Percentiles rank a stretch among this genome's conserved stretches.
Conservation (phyloP, 2,329 filamentous ascomycete genomes). For the Fusarium xylarioides region DNA sequence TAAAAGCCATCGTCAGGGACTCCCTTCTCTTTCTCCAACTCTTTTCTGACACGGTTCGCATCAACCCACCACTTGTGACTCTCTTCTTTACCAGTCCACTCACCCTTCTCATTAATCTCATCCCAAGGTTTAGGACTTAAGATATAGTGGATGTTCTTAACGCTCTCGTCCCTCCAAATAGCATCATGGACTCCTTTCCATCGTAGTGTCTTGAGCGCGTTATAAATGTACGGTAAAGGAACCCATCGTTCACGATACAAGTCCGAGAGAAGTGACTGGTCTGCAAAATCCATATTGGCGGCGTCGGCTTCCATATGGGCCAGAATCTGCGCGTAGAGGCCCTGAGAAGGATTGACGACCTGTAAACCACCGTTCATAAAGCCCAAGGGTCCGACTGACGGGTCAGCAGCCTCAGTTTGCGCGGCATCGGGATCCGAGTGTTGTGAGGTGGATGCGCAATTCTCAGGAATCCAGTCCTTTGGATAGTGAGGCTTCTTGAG, state of each 20-base stretch:
- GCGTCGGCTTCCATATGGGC: slow-evolving; percentile 59
- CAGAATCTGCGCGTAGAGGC: slow-evolving; percentile 60
- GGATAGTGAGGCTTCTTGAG: slow-evolving; percentile 82
- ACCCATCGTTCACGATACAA: slow-evolving; percentile 66
- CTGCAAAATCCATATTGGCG: slow-evolving; percentile 63
- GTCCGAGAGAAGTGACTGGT: slow-evolving; percentile 66
- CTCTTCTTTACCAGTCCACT: slow-evolving; percentile 56
- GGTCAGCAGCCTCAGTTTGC: slow-evolving; percentile 56
- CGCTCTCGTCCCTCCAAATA: slow-evolving; percentile 66
- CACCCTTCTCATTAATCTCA: slow-evolving; percentile 55
- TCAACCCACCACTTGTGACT: slow-evolving; percentile 67
- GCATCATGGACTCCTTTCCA: slow-evolving; percentile 60
- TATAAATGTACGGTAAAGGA: slow-evolving; percentile 67
- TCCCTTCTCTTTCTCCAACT: slow-evolving; percentile 51
- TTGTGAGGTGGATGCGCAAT: slow-evolving; percentile 68
- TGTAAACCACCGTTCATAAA: slow-evolving; percentile 62
- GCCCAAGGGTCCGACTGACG: slow-evolving; percentile 57
- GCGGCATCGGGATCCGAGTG: slow-evolving; percentile 57
- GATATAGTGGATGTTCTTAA: slow-evolving; percentile 71
- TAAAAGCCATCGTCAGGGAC: slow-evolving; percentile 45
- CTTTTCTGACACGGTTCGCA: slow-evolving; percentile 56
- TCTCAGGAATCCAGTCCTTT: slow-evolving; percentile 67
- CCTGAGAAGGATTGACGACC: slow-evolving; percentile 62
- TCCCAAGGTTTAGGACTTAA: slow-evolving; percentile 70
- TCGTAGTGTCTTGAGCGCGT: slow-evolving; percentile 69